Evolutionary conservation across 2,329 filamentous ascomycete genomes (phyloP), one percentile per base, ranked within the genome.

Genomic region (Teratosphaeria destructans): DNA sequence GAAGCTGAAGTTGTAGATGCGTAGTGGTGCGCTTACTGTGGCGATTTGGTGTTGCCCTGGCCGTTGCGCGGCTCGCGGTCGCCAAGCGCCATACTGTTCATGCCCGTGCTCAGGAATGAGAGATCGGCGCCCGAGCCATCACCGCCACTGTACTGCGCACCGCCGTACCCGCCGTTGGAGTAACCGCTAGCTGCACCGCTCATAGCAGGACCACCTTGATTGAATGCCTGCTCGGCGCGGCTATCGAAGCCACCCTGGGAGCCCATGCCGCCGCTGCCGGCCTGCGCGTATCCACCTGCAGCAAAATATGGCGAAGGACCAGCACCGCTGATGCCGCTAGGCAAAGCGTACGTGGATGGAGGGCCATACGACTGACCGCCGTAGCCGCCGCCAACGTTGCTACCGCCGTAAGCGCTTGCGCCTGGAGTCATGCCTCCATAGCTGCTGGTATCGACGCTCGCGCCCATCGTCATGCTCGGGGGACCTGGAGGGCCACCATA

Each of bases 201-300:
- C 53, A 88, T 89, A 16, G 86, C 85, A 23, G 87, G 87, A 59
- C 89, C 89, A 67, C 94, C 93, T 35, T 71, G 70, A 62, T 72
- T 89, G 80, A 99, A 99, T 29, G 94, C 93, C 62, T 91, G 91
- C 77, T 97, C 93, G 16, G 93, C 90, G 63, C 92, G 89, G 78
- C 91, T 95, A 72, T 96, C 92, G 70, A 99, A 97, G 12, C 90
- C 89, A 52, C 88, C 88, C 75, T 94, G 90, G 8, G 55, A 56
- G 5, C 27, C 27, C 67, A 90, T 87, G 57, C 86, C 85, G 47
- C 86, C 88, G 59, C 85, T 86, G 60, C 86, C 86, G 58, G 86
- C 65, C 68, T 71, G 70, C 60, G 68, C 67, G 10, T 63, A 63
- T 67, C 86, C 96, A 68, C 91, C 88, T 43, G 87, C 89, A 73